Evolutionary conservation across 148 eudicot genomes (phyloP).

Genomic region (Dysphania ambrosioides): DNA sequence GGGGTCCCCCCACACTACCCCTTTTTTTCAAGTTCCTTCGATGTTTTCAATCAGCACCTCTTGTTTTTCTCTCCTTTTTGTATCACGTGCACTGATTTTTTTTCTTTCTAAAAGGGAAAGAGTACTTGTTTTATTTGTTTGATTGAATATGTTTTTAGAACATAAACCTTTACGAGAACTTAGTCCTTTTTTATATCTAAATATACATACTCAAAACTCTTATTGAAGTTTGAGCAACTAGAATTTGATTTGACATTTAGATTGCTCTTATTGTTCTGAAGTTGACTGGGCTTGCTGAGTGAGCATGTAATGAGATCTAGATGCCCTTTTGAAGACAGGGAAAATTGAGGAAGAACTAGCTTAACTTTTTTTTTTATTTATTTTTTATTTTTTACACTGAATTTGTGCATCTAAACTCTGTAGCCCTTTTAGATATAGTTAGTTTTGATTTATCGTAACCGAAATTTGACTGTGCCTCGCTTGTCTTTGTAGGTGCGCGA

Average conservation of each 20-base stretch:
- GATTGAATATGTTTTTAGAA: too few relatives aligned
- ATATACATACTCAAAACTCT: neutral
- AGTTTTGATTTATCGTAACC: neutral
- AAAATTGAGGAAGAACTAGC: neutral
- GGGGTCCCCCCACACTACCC: too few relatives aligned
- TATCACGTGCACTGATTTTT: too few relatives aligned
- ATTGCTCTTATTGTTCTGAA: neutral
- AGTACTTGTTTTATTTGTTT: too few relatives aligned
- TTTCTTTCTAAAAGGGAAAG: too few relatives aligned
- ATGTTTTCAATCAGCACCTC: neutral
- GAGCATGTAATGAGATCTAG: neutral
- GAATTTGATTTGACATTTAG: neutral
- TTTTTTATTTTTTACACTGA: too few relatives aligned
- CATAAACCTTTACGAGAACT: too few relatives aligned
- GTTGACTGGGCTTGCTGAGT: neutral
- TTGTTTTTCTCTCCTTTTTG: too few relatives aligned
- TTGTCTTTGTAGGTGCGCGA: constrained; percentile 66
- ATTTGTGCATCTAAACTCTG: neutral
- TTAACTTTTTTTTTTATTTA: neutral
- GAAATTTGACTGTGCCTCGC: neutral
- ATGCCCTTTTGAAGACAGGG: neutral
- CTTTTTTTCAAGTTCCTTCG: too few relatives aligned
- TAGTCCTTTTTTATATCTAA: neutral
- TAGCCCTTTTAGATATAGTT: neutral
- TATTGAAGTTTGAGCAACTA: neutral